Conservation (phyloP, 257 asterid genomes). For the Nicotiana tomentosiformis region DNA sequence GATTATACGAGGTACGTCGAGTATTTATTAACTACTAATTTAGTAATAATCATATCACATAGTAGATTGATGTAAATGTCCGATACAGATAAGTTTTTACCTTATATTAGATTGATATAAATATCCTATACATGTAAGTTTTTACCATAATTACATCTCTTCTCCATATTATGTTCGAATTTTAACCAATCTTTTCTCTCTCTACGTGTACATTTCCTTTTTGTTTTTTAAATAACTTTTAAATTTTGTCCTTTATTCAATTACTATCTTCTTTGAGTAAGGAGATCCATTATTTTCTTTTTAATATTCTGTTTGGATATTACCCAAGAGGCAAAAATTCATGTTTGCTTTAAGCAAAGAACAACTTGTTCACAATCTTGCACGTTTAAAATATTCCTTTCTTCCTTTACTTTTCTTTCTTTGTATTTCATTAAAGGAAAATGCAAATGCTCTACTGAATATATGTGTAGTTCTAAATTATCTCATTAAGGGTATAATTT, state of each 20-base stretch:
- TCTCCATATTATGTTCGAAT: not conserved
- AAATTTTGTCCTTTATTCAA: not conserved
- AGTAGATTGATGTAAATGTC: no score
- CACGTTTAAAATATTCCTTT: not conserved
- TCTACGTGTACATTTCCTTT: not conserved
- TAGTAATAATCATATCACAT: no score
- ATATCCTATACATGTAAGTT: not conserved
- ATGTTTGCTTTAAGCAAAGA: not conserved
- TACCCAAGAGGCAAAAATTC: not conserved
- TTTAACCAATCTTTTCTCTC: not conserved
- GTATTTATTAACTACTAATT: no score
- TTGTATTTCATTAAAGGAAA: not conserved
- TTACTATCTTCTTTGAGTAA: not conserved
- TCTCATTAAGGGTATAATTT: no score
- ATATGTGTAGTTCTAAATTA: no score
- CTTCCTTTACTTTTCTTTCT: not conserved
- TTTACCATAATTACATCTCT: not conserved
- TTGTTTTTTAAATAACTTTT: not conserved
- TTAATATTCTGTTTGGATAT: not conserved
- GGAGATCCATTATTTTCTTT: not conserved
- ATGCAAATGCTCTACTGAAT: not conserved
- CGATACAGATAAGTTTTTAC: not conserved
- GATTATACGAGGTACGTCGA: constrained; percentile 63
- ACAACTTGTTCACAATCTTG: not conserved
- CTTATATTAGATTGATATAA: not conserved